A percentile compares a stretch with the other conserved stretches of the same genome.
Conservation (phyloP, 73 alveolate species). For the Tetrahymena malaccensis region DNA sequence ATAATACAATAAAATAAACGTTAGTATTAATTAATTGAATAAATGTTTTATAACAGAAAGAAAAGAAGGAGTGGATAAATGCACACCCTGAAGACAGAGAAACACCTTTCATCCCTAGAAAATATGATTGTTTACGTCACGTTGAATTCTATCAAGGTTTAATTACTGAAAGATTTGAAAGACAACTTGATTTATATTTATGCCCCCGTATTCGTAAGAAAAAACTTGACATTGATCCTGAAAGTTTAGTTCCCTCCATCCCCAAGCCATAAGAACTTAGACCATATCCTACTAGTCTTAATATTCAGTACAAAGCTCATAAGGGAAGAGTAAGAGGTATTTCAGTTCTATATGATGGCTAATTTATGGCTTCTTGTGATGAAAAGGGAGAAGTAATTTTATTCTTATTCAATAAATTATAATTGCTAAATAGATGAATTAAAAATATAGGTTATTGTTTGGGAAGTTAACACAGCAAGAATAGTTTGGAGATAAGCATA, state of each 20-base stretch:
- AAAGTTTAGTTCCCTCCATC: conserved; percentile 87
- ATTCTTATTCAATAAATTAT: neutral
- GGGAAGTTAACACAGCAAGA: neutral
- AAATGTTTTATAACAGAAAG: conserved; percentile 24
- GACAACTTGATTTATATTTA: conserved; percentile 91
- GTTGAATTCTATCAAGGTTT: conserved; percentile 87
- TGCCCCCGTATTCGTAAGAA: conserved; percentile 91
- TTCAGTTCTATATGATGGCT: conserved; percentile 24
- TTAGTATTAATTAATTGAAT: neutral
- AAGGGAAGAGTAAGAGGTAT: conserved; percentile 45
- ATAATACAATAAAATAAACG: neutral
- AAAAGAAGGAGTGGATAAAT: conserved; percentile 60
- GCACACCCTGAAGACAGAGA: conserved; percentile 72
- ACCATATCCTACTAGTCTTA: conserved; percentile 91
- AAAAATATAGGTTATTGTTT: neutral
- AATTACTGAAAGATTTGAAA: conserved; percentile 86
- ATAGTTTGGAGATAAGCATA: neutral
- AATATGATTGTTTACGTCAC: conserved; percentile 76
- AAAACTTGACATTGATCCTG: conserved; percentile 83
- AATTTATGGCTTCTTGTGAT: conserved; percentile 43
- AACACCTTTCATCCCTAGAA: conserved; percentile 58
- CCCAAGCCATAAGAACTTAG: conserved; percentile 92
- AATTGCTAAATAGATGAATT: neutral
- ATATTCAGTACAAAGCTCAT: conserved; percentile 62
- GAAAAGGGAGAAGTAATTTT: conserved; percentile 22